phyloP scores from a whole-genome alignment of 2,329 filamentous ascomycete genomes.

The Lojkania enalia region DNA sequence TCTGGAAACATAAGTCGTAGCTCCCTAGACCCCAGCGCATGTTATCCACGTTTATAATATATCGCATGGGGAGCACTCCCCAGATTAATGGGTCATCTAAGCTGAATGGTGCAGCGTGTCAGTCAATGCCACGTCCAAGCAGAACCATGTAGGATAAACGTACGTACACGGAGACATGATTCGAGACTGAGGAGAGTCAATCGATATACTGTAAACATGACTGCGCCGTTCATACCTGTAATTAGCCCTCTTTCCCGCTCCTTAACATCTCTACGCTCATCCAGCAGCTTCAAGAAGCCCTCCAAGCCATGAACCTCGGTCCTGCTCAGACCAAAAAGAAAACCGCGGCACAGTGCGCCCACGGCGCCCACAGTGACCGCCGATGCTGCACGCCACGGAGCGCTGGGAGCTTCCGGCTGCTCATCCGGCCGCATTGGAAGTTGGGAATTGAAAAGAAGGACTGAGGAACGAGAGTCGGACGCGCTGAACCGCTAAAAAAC shows the following conservation, averaged over 20 bases:
- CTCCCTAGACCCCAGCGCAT: constrained; percentile 88
- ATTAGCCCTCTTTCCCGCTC: constrained; percentile 75
- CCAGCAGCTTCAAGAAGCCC: constrained; percentile 73
- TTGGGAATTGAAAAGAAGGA: constrained; percentile 10
- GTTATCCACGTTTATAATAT: constrained; percentile 72
- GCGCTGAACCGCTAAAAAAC: too few relatives aligned
- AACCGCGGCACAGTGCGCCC: constrained; percentile 70
- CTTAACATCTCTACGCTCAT: constrained; percentile 68
- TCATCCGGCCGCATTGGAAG: constrained; percentile 47
- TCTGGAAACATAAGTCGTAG: constrained; percentile 93
- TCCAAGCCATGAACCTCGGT: constrained; percentile 78
- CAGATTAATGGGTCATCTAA: constrained; percentile 94
- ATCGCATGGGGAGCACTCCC: constrained; percentile 79
- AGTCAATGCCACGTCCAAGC: not conserved
- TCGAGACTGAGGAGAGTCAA: constrained; percentile 65
- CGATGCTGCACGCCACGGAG: constrained; percentile 75
- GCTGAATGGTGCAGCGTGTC: constrained; percentile 53
- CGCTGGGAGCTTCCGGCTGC: constrained; percentile 58
- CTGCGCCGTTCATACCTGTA: constrained; percentile 63
- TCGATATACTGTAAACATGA: constrained; percentile 5
- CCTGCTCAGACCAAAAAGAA: constrained; percentile 73
- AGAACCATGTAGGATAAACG: constrained; percentile 23
- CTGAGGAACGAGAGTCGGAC: constrained; percentile 19
- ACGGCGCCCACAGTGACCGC: constrained; percentile 73
- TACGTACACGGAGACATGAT: constrained; percentile 86